These are phyloP conservation scores for Catharanthus roseus DNA, from an alignment of 257 asterid species.

Conservation along the genomic window DNA sequence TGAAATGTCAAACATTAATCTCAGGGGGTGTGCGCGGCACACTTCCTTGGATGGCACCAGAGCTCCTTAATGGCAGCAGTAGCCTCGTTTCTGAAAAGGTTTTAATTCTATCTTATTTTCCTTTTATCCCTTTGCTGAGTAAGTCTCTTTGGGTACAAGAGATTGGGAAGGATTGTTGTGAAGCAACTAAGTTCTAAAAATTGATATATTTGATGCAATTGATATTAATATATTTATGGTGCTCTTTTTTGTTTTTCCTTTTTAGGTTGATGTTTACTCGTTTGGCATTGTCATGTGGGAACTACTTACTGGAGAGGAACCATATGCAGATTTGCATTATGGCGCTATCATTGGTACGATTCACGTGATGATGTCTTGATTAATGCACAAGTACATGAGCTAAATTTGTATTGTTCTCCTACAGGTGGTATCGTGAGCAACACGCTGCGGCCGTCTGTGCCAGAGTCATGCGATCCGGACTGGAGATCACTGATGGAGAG, in stretches of 20 bases:
- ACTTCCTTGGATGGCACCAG: constrained; percentile 99
- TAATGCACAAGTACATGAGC: not conserved
- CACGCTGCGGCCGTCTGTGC: constrained; percentile 83
- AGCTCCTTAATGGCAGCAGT: constrained; percentile 96
- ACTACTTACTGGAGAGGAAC: constrained; percentile 95
- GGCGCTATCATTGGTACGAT: constrained; percentile 85
- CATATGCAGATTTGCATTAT: constrained; percentile 86
- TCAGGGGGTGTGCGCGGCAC: constrained; percentile 99
- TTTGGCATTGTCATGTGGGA: constrained; percentile 99
- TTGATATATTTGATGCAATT: not conserved
- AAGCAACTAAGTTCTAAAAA: no score
- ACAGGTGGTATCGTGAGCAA: constrained; percentile 96
- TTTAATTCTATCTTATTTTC: not conserved
- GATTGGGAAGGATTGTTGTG: no score
- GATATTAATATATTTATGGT: not conserved
- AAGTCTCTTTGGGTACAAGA: not conserved
- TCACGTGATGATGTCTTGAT: not conserved
- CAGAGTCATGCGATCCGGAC: constrained; percentile 66
- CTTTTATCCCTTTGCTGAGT: not conserved
- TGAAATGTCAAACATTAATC: constrained; percentile 86
- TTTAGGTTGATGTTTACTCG: constrained; percentile 90
- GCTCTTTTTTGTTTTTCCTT: constrained; percentile 4
- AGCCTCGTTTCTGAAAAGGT: constrained; percentile 99
- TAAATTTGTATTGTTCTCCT: not conserved
- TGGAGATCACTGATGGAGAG: constrained; percentile 89